Conservation (phyloP, 2,329 filamentous ascomycete species). For the Calonectria hawksworthii region DNA sequence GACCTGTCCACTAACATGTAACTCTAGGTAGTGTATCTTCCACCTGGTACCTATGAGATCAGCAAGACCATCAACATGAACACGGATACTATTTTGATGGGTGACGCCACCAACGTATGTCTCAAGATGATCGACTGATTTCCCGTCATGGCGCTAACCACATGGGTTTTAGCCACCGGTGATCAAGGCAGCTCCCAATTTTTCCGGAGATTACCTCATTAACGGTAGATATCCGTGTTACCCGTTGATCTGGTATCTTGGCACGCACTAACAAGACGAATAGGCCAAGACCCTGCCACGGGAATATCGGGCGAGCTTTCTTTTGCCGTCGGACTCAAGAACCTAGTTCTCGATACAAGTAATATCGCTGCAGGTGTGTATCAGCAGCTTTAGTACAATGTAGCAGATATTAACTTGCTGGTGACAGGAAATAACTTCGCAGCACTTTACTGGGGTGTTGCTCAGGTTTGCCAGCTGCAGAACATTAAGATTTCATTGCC, state of each 20-base stretch:
- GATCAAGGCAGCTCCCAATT: not conserved
- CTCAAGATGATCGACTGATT: not conserved
- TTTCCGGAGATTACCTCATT: slow-evolving; percentile 8
- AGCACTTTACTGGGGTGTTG: slow-evolving; percentile 61
- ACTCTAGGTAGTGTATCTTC: slow-evolving; percentile 51
- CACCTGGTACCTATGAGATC: slow-evolving; percentile 58
- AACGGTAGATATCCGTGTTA: not conserved
- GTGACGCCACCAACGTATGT: slow-evolving; percentile 56
- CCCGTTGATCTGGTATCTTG: not conserved
- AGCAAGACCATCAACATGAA: slow-evolving; percentile 56
- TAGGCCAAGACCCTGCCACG: not conserved
- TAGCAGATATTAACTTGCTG: not conserved
- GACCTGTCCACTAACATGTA: not conserved
- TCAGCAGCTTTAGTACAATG: not conserved
- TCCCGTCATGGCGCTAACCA: not conserved
- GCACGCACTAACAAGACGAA: not conserved
- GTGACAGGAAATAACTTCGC: slow-evolving; percentile 50
- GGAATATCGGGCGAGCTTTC: not conserved
- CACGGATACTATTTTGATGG: slow-evolving; percentile 61
- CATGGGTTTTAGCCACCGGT: not conserved
- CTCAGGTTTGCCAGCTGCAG: slow-evolving; percentile 57
- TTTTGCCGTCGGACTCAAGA: not conserved
- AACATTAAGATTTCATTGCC: slow-evolving; percentile 60
- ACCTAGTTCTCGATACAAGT: not conserved
- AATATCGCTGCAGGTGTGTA: not conserved